phyloP scores from a whole-genome alignment of 164 flowering plant genomes.

The Magnolia kwangsiensis region DNA sequence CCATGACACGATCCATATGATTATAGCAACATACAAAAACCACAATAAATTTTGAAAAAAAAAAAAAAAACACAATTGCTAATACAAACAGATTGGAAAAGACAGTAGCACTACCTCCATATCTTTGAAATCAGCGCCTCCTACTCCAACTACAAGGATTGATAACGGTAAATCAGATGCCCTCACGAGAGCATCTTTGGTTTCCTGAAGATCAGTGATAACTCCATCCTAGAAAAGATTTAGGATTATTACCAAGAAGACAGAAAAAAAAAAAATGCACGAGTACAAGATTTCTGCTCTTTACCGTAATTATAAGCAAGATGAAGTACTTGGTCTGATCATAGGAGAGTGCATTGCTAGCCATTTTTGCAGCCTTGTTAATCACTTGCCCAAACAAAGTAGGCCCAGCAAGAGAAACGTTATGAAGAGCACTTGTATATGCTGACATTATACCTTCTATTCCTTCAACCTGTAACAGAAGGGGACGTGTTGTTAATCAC shows the following conservation, averaged over 20 bases:
- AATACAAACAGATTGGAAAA: background rate
- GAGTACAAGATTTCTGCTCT: background rate
- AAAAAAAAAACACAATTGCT: background rate
- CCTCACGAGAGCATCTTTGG: constrained; percentile 74
- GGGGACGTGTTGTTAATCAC: background rate
- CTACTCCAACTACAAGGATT: constrained; percentile 91
- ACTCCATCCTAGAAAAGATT: constrained; percentile 74
- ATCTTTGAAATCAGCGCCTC: constrained; percentile 72
- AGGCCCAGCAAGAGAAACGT: constrained; percentile 76
- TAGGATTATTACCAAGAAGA: background rate
- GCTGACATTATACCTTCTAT: constrained; percentile 81
- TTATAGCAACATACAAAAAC: too few species aligned
- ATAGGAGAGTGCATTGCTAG: constrained; percentile 45
- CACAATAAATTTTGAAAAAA: too few species aligned
- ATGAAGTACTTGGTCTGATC: constrained; percentile 59
- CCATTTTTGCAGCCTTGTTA: constrained; percentile 72
- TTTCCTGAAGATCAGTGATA: constrained; percentile 75
- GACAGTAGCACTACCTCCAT: constrained; percentile 68
- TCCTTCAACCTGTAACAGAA: constrained; percentile 64
- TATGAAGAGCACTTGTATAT: constrained; percentile 62
- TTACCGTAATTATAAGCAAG: constrained; percentile 80
- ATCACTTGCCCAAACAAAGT: constrained; percentile 85
- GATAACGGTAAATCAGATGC: constrained; percentile 95
- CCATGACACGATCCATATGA: background rate
- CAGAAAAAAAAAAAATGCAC: background rate